A percentile compares a stretch with the other conserved stretches of the same genome.
phyloP scores from a whole-genome alignment of 116 monocot species.

The Papilionanthe hybrid region DNA sequence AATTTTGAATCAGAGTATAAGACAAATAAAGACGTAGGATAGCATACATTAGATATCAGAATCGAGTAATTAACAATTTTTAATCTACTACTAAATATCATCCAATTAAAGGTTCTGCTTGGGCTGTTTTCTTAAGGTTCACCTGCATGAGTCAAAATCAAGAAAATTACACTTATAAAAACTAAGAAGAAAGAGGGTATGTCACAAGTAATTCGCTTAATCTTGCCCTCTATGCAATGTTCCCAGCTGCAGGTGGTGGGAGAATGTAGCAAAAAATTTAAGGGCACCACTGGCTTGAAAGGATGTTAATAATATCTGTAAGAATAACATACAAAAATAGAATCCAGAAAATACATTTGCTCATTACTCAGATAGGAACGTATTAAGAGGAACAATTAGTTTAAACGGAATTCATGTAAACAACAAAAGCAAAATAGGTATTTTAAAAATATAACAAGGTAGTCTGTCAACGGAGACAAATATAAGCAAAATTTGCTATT shows the following conservation, averaged over 20 bases:
- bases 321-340: neutral
- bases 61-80: slow-evolving; percentile 2
- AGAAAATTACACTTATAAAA: neutral
- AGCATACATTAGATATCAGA: neutral
- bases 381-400: neutral
- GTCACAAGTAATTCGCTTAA: neutral
- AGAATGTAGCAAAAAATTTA: neutral
- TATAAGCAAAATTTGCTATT: neutral
- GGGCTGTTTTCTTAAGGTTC: neutral
- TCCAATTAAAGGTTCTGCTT: neutral
- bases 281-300: neutral
- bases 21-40: neutral
- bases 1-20: neutral
- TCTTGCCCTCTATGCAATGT: neutral
- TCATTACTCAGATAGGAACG: neutral
- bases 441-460: neutral
- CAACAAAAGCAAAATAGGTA: neutral
- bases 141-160: slow-evolving; percentile 8
- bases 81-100: neutral
- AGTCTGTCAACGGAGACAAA: neutral
- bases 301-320: neutral
- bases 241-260: neutral
- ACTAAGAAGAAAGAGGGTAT: neutral
- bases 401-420: neutral
- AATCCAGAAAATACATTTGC: neutral